A percentile compares a stretch with the other conserved stretches of the same genome.
These are phyloP conservation scores for Chlorella ohadii DNA, from an alignment of 139 green algal genomes.

Conservation along the genomic window DNA sequence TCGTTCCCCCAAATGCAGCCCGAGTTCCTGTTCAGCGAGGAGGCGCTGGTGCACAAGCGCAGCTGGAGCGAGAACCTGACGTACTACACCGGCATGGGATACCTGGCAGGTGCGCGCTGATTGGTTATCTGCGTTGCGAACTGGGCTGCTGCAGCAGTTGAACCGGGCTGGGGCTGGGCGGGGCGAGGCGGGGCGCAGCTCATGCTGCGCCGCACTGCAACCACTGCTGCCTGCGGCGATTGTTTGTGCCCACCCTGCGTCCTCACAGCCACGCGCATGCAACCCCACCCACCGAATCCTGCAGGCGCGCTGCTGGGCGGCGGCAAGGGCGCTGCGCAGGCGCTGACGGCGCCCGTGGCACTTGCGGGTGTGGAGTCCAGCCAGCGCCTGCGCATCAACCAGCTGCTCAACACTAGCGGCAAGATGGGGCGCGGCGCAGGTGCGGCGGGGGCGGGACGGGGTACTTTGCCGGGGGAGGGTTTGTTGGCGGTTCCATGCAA, in stretches of 20 bases:
- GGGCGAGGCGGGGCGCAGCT: too few relatives aligned
- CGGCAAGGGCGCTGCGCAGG: conserved; percentile 39
- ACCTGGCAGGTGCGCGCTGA: conserved; percentile 70
- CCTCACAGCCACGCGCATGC: too few relatives aligned
- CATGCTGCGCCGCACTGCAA: too few relatives aligned
- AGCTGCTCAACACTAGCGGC: conserved; percentile 80
- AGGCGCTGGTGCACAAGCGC: conserved; percentile 74
- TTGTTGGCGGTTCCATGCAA: too few relatives aligned
- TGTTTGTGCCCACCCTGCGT: too few relatives aligned
- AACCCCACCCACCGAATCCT: too few relatives aligned
- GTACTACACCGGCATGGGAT: conserved; percentile 91
- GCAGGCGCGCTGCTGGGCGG: conserved; percentile 60
- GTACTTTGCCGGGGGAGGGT: too few relatives aligned
- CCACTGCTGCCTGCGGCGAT: too few relatives aligned
- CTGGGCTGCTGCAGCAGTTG: not conserved
- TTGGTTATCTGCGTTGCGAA: not conserved
- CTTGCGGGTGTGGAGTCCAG: conserved; percentile 39
- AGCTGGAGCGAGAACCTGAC: conserved; percentile 90
- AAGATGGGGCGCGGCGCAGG: conserved; percentile 49
- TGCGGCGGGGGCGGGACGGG: not conserved
- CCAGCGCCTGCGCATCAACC: conserved; percentile 68
- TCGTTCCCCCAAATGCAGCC: conserved; percentile 38
- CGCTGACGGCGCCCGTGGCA: conserved; percentile 42
- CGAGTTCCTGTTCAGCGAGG: conserved; percentile 92
- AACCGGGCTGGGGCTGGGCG: too few relatives aligned